Evolutionary conservation across 495 filamentous ascomycete genomes (phyloP).

Genomic region (Thermothielavioides terrestris): DNA sequence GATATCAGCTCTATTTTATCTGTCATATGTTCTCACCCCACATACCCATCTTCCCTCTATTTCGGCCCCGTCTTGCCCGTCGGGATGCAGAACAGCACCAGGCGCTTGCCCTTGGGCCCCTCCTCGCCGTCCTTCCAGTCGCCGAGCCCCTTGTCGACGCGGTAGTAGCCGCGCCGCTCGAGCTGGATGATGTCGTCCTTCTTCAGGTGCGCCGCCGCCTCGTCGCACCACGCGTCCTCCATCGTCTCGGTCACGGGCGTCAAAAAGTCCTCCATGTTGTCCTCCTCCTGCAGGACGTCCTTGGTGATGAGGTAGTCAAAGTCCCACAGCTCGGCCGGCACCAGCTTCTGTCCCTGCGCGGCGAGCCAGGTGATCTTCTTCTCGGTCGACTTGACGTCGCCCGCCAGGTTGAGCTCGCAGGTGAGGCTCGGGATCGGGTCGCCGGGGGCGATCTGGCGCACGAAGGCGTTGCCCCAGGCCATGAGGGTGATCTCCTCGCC

Average conservation of each 20-base stretch:
- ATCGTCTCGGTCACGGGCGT: conserved; percentile 67
- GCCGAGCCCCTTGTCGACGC: conserved; percentile 53
- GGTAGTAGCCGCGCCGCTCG: conserved; percentile 85
- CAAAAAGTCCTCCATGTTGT: conserved; percentile 71
- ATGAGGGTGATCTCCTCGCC: conserved; percentile 92
- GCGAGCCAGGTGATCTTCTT: conserved; percentile 94
- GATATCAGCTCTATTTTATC: background rate
- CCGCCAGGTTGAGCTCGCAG: conserved; percentile 73
- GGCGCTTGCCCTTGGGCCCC: conserved; percentile 45
- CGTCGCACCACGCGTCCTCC: conserved; percentile 68
- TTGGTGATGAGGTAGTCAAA: conserved; percentile 92
- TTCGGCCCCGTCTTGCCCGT: conserved; percentile 40
- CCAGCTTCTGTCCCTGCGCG: conserved; percentile 59
- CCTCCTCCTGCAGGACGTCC: conserved; percentile 76
- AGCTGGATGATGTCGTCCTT: conserved; percentile 87
- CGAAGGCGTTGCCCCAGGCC: conserved; percentile 90
- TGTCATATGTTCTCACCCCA: background rate
- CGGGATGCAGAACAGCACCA: conserved; percentile 73
- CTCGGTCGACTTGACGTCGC: conserved; percentile 86
- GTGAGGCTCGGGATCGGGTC: conserved; percentile 57
- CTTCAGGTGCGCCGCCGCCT: conserved; percentile 65
- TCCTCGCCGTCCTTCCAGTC: conserved; percentile 38
- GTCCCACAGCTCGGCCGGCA: conserved; percentile 77
- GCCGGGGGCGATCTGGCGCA: conserved; percentile 48
- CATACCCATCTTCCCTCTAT: background rate